Base-by-base conservation (phyloP, 2,329 filamentous ascomycete species). In the Gnomoniopsis smithogilvyi region DNA sequence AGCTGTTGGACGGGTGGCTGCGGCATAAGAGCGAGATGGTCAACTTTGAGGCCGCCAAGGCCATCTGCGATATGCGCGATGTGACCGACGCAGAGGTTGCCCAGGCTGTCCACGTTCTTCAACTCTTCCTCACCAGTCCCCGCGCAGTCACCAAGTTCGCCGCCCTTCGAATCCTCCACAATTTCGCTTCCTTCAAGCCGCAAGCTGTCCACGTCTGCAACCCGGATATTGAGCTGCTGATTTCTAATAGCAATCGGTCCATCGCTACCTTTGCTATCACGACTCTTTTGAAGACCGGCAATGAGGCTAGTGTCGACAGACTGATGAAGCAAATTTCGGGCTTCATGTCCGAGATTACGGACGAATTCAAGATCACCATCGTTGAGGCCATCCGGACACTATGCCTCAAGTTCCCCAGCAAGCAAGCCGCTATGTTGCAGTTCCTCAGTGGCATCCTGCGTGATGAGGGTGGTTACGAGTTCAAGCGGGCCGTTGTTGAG, bases 351-450 rank as follows among this genome's bases (percentile, higher is more conserved):
- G 95, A 98, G 75, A 98, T 98, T 66, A 97, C 94, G 7, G 95
- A 99, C 71, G 95, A 99, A 75, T 99, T 99, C 82, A 99, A 98
- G 82, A 96, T 99, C 66, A 99, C 95, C n/a, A 96, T 99, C 69
- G 94, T 99, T 47, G 95, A 99, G 75, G 95, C 95, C 46, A 97
- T 99, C 70, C 90, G 95, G 62, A 98, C 95, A 3, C 79, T 99
- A 45, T 98, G 94, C 73, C 81, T 99, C 67, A 99, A 99, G 78
- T 99, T 99, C 78, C 95, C 95, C 36, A 93, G 86, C 78, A 99
- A 99, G 79, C 95, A 99, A 77, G 94, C 94, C 50, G 93, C 92
- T 63, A 98, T 99, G 93, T 87, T 99, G 54, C 87, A 91, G 53
- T 99, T 99, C 85, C 84, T 99, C 51, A 96, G 94, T 69, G 91